Base-by-base conservation (phyloP, 495 filamentous ascomycete species). In the Penicillium cataractarum region DNA sequence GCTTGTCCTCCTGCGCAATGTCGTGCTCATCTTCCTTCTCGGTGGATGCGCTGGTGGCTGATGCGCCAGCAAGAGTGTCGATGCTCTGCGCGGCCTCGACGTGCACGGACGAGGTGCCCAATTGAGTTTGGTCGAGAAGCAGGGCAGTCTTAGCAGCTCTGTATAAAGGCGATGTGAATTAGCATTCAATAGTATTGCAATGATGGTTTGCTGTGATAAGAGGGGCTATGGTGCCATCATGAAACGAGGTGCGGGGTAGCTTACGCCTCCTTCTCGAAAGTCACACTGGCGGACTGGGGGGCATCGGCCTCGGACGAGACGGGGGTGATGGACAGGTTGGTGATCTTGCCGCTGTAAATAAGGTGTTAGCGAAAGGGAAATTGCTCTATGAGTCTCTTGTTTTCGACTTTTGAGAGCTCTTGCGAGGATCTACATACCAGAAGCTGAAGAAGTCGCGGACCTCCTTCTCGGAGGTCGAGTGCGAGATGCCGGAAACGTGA, bases 391-490 rank as follows among this genome's bases (percentile, higher is more conserved):
- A 22, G n/a, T 19, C 8, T 54, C 24, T 24, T 7, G n/a, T 21
- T 22, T 22, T 12, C 31, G n/a, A 37, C 29, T 2, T 54, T n/a
- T 54, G 31, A 35, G 31, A 35, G n/a, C 51, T 54, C 55, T 13
- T 48, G 17, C 51, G 56, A 48, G 59, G 51, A 2, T 10, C 51
- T n/a, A 66, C 85, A 73, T 83, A 95, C 92, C 95, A 99, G 87
- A 98, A 99, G 79, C 90, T 95, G 84, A 99, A 99, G 87, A 99
- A 99, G 68, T 96, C 93, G 67, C 86, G 87, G 63, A 99, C 85
- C 76, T 99, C 92, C 79, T 93, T 90, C 75, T 98, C 92, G 62
- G 86, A 83, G 51, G 93, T 97, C 64, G 86, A 70, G 59, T 81
- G 71, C 63, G 89, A 84, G 78, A 99, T 97, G 79, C 93, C 93